A percentile compares a stretch with the other conserved stretches of the same genome.
Conservation (phyloP, 2,329 filamentous ascomycete species). For the Herpomyces periplanetae region DNA sequence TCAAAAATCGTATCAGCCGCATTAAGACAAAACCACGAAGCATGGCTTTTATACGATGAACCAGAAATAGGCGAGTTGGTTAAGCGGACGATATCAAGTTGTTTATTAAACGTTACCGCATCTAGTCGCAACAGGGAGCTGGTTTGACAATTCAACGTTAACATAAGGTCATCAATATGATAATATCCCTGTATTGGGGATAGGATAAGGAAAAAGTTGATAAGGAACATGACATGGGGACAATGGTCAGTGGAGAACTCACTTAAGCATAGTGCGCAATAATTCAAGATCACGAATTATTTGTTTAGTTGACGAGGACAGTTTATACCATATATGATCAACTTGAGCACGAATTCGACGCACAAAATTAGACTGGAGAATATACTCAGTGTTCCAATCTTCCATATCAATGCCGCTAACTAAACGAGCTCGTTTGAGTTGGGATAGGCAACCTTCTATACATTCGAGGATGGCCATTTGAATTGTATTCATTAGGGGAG, state of each 20-base stretch:
- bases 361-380: slow-evolving; percentile 68
- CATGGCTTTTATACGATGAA: slow-evolving; percentile 51
- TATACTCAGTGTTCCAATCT: slow-evolving; percentile 81
- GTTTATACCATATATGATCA: slow-evolving; percentile 84
- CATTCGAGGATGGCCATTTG: slow-evolving; percentile 84
- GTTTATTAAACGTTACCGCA: slow-evolving; percentile 58
- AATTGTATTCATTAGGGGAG: slow-evolving; percentile 60
- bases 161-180: slow-evolving; percentile 3
- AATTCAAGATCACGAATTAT: slow-evolving; percentile 65
- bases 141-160: background rate
- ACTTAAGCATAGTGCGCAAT: slow-evolving; percentile 41
- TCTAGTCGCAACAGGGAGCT: slow-evolving; percentile 41
- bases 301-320: slow-evolving; percentile 74
- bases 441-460: slow-evolving; percentile 68
- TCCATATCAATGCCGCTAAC: slow-evolving; percentile 71
- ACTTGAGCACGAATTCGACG: slow-evolving; percentile 51
- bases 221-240: slow-evolving; percentile 1
- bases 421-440: slow-evolving; percentile 71
- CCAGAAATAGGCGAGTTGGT: slow-evolving; percentile 60
- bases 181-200: background rate
- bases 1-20: slow-evolving; percentile 79
- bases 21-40: slow-evolving; percentile 82
- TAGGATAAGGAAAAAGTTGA: background rate
- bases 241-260: slow-evolving; percentile 5
- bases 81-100: slow-evolving; percentile 69